Evolutionary conservation across 2,329 filamentous ascomycete genomes (phyloP).

Genomic region (Anisogramma anomala): DNA sequence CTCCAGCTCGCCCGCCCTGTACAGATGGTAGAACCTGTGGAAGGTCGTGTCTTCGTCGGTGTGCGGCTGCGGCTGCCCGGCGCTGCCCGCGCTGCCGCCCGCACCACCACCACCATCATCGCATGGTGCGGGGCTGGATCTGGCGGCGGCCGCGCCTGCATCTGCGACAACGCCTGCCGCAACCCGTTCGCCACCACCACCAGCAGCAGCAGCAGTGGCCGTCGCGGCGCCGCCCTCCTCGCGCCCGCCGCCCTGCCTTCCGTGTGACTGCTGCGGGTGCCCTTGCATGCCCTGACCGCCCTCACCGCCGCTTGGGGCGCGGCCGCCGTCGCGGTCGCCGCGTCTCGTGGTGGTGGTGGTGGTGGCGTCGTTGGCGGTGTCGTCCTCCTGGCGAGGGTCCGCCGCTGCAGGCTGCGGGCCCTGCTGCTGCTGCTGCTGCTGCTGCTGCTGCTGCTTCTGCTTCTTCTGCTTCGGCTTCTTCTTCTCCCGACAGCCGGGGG

Average conservation of each 20-base stretch:
- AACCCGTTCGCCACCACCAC: slow-evolving; percentile 1
- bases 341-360: neutral
- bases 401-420: neutral
- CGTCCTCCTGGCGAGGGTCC: neutral
- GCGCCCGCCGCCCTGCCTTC: neutral
- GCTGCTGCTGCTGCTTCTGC: too few relatives aligned
- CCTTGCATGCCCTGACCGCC: slow-evolving; percentile 4
- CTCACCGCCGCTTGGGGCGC: slow-evolving; percentile 12
- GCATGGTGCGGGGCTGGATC: neutral
- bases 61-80: slow-evolving; percentile 7
- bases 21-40: slow-evolving; percentile 90
- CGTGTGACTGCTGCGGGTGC: slow-evolving; percentile 2
- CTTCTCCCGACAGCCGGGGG: too few relatives aligned
- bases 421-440: too few relatives aligned
- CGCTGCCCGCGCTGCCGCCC: slow-evolving; percentile 1
- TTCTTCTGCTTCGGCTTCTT: too few relatives aligned
- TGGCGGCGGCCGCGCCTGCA: neutral
- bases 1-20: slow-evolving; percentile 76
- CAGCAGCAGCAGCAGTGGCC: neutral
- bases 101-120: neutral
- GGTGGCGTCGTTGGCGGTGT: too few relatives aligned
- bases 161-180: neutral
- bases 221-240: too few relatives aligned
- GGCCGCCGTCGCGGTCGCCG: too few relatives aligned
- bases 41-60: slow-evolving; percentile 46